Conservation (phyloP, 2,329 filamentous ascomycete genomes). For the Hymenoscyphus infarciens region DNA sequence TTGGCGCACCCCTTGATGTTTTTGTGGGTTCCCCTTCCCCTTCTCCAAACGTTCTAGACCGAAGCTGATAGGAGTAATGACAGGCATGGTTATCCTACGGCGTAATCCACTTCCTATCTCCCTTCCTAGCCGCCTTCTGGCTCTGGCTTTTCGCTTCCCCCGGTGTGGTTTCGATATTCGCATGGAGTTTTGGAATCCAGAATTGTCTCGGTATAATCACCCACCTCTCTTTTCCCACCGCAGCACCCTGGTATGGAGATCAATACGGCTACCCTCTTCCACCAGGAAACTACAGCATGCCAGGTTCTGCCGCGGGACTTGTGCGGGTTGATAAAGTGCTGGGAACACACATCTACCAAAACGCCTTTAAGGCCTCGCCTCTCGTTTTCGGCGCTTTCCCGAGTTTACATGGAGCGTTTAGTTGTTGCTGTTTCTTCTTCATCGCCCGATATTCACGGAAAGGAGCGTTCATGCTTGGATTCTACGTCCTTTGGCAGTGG, state of each 20-base stretch:
- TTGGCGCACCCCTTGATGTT: slow-evolving; percentile 27
- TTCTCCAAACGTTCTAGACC: neutral
- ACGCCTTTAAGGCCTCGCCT: slow-evolving; percentile 82
- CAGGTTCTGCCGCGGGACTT: slow-evolving; percentile 81
- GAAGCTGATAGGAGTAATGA: slow-evolving; percentile 53
- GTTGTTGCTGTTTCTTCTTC: slow-evolving; percentile 84
- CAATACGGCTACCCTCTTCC: slow-evolving; percentile 70
- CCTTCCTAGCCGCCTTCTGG: slow-evolving; percentile 69
- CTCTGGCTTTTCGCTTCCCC: slow-evolving; percentile 88
- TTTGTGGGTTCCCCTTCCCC: slow-evolving; percentile 19
- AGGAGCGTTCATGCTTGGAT: slow-evolving; percentile 63
- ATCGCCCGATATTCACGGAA: slow-evolving; percentile 47
- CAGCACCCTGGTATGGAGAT: slow-evolving; percentile 94
- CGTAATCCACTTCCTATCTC: slow-evolving; percentile 81
- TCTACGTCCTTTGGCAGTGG: slow-evolving; percentile 87
- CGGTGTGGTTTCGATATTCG: slow-evolving; percentile 78
- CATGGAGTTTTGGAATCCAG: slow-evolving; percentile 86
- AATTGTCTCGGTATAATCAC: slow-evolving; percentile 82
- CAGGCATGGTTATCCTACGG: slow-evolving; percentile 89
- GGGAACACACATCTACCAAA: slow-evolving; percentile 86
- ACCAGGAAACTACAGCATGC: slow-evolving; percentile 87
- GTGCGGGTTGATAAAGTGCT: slow-evolving; percentile 83
- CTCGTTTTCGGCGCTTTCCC: slow-evolving; percentile 93
- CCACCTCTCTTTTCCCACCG: slow-evolving; percentile 85
- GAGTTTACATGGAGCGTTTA: slow-evolving; percentile 88